Base-by-base conservation (phyloP, 192 early-diverging fungal species). In the Backusella tuberculispora region DNA sequence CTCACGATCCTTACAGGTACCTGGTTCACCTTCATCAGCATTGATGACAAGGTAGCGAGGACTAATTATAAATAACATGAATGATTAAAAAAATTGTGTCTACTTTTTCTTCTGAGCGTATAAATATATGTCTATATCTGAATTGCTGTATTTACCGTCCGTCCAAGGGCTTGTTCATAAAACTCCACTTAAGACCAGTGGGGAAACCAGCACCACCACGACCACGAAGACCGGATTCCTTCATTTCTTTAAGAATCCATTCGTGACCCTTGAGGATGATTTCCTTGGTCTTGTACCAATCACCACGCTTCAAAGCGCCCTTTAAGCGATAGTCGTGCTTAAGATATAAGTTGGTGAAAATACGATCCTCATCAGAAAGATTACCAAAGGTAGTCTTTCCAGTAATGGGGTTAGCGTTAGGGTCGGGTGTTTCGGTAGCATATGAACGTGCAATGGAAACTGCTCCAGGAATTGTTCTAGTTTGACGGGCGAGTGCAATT, bases 231-330 rank as follows among this genome's bases (percentile, higher is more conserved):
- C 96, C 98, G 43, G 95, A 97, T 65, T 88, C 87, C 87, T 99
- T 99, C 87, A 98, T 94, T 87, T 99, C 95, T 83, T 96, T 90
- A 80, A 99, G 89, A 80, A 99, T 99, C 96, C 96, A 99, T 69
- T 95, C 92, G 77, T 96, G 88, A 67, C 98, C 98, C 84, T 99
- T 99, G 60, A 92, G 88, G 50, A 99, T 80, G 50, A 99, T 91
- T 81, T 99, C 97, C 88, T 99, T 99, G 65, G 98, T 99, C 87
- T 97, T 97, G 90, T 97, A 91, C 97, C 97, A 99, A 86, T 99
- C 96, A 67, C 98, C 97, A 70, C 97, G 93, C 88, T 96, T 95
- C 80, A 92, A 70, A 15, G 98, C 97, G 10, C 95, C 97, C 66
- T 92, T 85, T 44, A 99, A 89, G 24, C 89, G 80, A 77, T 86